These are phyloP conservation scores for Pythium biforme DNA, from an alignment of 352 stramenopile genomes.

Conservation along the genomic window DNA sequence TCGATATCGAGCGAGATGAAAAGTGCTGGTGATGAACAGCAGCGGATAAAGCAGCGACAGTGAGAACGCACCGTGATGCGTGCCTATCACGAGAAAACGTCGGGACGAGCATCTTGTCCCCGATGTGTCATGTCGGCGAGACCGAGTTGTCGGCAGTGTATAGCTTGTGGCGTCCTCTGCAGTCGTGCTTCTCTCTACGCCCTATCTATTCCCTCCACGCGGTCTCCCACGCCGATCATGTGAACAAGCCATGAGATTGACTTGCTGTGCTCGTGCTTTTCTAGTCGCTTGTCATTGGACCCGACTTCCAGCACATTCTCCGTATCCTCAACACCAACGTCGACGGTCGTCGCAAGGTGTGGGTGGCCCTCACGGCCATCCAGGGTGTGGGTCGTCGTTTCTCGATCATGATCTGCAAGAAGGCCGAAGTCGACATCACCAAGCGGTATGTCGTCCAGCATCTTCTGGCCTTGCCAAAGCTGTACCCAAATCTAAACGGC, in stretches of 20 bases:
- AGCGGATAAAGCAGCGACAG: not conserved
- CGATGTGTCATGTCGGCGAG: too few species aligned
- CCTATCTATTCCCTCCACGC: not conserved
- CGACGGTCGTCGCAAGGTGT: constrained; percentile 96
- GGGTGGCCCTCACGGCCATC: constrained; percentile 83
- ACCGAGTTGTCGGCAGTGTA: too few species aligned
- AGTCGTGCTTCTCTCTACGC: not conserved
- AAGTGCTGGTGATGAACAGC: too few species aligned
- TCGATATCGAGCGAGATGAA: not conserved
- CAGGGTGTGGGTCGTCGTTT: constrained; percentile 86
- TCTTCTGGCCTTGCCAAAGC: not conserved
- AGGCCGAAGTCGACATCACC: constrained; percentile 99
- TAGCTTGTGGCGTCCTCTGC: not conserved
- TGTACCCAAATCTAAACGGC: not conserved
- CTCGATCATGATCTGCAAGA: constrained; percentile 98
- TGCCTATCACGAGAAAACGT: too few species aligned
- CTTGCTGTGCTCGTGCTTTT: constrained; percentile 13
- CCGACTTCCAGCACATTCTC: constrained; percentile 99
- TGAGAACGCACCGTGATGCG: too few species aligned
- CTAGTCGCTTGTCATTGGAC: constrained; percentile 90
- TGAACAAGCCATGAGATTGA: constrained; percentile 13
- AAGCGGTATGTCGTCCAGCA: constrained; percentile 78
- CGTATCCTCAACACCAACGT: constrained; percentile 99
- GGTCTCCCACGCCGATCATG: not conserved
- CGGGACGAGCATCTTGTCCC: too few species aligned